phyloP scores from a whole-genome alignment of 495 filamentous ascomycete genomes.

The Xylaria grammica region DNA sequence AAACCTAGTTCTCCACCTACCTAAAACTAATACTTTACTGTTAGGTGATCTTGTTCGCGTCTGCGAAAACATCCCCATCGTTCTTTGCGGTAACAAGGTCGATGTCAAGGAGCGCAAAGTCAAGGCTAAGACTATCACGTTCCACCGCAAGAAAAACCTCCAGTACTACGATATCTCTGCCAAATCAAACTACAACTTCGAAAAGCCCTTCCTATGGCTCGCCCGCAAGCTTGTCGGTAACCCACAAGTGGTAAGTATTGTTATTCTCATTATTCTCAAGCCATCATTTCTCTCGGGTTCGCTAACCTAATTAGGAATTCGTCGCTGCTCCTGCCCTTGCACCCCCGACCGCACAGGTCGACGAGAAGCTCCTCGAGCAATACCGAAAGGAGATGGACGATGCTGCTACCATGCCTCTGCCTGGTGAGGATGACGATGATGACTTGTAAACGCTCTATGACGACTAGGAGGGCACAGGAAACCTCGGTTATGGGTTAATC shows the following conservation, averaged over 20 bases:
- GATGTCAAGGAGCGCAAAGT: conserved; percentile 99
- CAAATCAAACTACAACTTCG: conserved; percentile 99
- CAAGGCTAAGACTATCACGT: conserved; percentile 99
- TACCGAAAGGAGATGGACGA: conserved; percentile 89
- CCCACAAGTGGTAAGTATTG: conserved; percentile 73
- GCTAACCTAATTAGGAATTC: conserved; percentile 72
- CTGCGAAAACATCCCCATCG: conserved; percentile 99
- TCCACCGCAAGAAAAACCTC: conserved; percentile 99
- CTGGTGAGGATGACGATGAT: conserved; percentile 89
- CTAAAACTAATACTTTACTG: conserved; percentile 15
- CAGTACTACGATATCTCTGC: conserved; percentile 99
- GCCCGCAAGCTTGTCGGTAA: conserved; percentile 98
- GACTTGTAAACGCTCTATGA: conserved; percentile 51
- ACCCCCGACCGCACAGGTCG: conserved; percentile 88
- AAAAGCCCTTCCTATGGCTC: conserved; percentile 99
- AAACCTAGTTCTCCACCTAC: not conserved
- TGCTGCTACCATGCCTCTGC: conserved; percentile 83
- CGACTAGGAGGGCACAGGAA: conserved; percentile 6
- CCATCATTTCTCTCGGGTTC: conserved; percentile 15
- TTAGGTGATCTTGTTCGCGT: conserved; percentile 98
- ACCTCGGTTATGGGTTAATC: conserved; percentile 8
- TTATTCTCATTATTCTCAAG: not conserved
- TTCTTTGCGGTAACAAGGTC: conserved; percentile 99
- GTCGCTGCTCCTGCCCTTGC: conserved; percentile 93
- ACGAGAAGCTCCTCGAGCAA: conserved; percentile 76